Evolutionary conservation across 1,284 basidiomycete genomes (phyloP), one percentile per base, ranked within the genome.

Genomic region (Clitocybe nebularis): DNA sequence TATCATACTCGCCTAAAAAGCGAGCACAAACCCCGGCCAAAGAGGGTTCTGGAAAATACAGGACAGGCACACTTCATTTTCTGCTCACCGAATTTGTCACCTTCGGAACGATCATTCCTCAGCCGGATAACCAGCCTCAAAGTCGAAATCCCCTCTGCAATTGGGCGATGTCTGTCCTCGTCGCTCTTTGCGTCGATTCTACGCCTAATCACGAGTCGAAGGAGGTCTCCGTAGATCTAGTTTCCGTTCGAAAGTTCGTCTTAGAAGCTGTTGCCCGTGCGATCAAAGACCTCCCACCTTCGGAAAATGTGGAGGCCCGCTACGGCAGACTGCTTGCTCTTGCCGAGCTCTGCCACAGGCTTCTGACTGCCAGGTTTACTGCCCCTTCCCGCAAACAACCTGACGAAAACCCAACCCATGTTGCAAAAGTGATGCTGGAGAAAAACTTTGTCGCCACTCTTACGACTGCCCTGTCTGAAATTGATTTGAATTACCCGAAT

Each of bases 371-470:
- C 9, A 82, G 83, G 13, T 79, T 84, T 63, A 81, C 78, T 51
- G 62, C 63, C 14, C 66, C 64, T 7, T 63, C 72, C 21, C 77
- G 81, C 38, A 85, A 87, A 57, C 69, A 77, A 22, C 74, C 78
- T 45, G 89, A 94, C 32, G 94, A 96, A 39, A 74, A 79, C 8
- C 85, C 88, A 2, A 86, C 93, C 11, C 93, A 97, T 50, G 79
- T 98, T 45, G 93, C 96, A 30, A 99, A 98, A 69, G 79, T 94
- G 49, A 99, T 99, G 96, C 69, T 99, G 34, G 96, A 99, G 71
- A 97, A 98, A 72, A 93, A 92, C 60, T 96, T 90, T 56, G 96
- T 98, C 14, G 77, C 87, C 4, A 84, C 88, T 3, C 71, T 99
- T 23, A 98, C 96, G 0, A 86, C 75, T 39, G 88, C 93, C 8